A percentile compares a stretch with the other conserved stretches of the same genome.
phyloP scores from a whole-genome alignment of 2,329 filamentous ascomycete genomes.

The Phoma sp. region DNA sequence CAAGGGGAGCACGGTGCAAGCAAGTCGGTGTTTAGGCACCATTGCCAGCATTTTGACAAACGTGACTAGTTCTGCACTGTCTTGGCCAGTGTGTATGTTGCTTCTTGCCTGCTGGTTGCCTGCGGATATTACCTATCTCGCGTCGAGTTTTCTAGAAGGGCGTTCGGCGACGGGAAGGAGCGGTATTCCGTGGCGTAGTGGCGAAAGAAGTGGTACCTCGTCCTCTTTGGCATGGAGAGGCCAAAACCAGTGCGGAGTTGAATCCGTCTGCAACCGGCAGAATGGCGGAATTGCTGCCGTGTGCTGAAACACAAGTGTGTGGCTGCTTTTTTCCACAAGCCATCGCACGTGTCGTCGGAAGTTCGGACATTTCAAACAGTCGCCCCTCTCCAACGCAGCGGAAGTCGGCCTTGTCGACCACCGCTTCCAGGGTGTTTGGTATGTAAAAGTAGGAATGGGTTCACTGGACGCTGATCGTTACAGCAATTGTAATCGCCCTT shows the following conservation, averaged over 20 bases:
- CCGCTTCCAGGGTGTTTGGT: background rate
- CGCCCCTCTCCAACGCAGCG: constrained; percentile 15
- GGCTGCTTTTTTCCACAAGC: constrained; percentile 9
- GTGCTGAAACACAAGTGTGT: constrained; percentile 18
- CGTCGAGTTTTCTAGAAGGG: constrained; percentile 3
- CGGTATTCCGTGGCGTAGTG: constrained; percentile 2
- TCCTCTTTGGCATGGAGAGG: background rate
- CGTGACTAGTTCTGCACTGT: constrained; percentile 5
- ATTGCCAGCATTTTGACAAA: background rate
- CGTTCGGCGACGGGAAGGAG: constrained; percentile 6
- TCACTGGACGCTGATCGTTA: constrained; percentile 4
- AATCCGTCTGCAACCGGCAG: constrained; percentile 1
- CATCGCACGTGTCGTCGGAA: constrained; percentile 23
- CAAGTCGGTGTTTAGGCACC: constrained; percentile 3
- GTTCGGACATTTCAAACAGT: constrained; percentile 21
- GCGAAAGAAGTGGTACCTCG: constrained; percentile 2
- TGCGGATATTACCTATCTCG: background rate
- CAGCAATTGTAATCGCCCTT: constrained; percentile 7
- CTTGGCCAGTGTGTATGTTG: constrained; percentile 1
- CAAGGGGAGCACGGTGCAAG: constrained; percentile 7
- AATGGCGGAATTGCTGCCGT: constrained; percentile 9
- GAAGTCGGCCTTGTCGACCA: constrained; percentile 11
- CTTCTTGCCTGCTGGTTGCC: background rate
- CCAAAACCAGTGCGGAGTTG: constrained; percentile 10
- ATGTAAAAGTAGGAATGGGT: constrained; percentile 1